These are phyloP conservation scores for Schizothecium vesticola DNA, from an alignment of 495 filamentous ascomycete species.

Conservation along the genomic window DNA sequence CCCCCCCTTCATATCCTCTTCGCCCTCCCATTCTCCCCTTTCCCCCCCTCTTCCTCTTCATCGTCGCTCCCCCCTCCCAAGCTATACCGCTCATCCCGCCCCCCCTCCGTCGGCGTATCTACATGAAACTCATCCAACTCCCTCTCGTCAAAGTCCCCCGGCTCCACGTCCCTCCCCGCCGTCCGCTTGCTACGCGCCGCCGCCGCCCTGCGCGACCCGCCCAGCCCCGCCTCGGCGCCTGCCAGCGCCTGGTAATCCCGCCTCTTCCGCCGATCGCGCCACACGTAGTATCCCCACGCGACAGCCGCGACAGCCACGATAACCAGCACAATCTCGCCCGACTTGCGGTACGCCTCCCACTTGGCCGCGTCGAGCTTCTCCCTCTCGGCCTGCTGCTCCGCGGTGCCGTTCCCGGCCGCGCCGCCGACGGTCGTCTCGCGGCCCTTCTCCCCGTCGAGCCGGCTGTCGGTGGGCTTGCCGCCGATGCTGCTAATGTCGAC, in stretches of 20 bases:
- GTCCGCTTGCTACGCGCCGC: not conserved
- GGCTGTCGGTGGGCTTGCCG: slow-evolving; percentile 73
- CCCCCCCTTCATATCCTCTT: not conserved
- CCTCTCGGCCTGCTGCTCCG: slow-evolving; percentile 65
- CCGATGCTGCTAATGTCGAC: slow-evolving; percentile 92
- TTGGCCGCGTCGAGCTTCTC: slow-evolving; percentile 77
- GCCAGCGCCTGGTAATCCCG: slow-evolving; percentile 51
- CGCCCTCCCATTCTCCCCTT: not conserved
- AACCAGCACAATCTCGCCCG: slow-evolving; percentile 82
- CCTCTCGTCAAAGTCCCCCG: not conserved
- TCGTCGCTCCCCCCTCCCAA: not conserved
- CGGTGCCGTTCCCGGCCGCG: slow-evolving; percentile 61
- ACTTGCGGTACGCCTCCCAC: slow-evolving; percentile 88
- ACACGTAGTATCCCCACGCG: slow-evolving; percentile 82
- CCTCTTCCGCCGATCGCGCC: slow-evolving; percentile 61
- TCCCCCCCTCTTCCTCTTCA: not conserved
- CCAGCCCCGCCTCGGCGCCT: slow-evolving; percentile 18
- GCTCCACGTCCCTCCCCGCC: not conserved
- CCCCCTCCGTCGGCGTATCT: not conserved
- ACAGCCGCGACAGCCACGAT: slow-evolving; percentile 74
- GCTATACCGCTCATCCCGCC: not conserved
- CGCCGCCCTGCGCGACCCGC: not conserved
- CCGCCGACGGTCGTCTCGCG: slow-evolving; percentile 81
- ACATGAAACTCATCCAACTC: not conserved
- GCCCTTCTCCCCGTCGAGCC: slow-evolving; percentile 86